These are phyloP conservation scores for Flaveria robusta DNA, from an alignment of 129 eudicot genomes.

Conservation along the genomic window DNA sequence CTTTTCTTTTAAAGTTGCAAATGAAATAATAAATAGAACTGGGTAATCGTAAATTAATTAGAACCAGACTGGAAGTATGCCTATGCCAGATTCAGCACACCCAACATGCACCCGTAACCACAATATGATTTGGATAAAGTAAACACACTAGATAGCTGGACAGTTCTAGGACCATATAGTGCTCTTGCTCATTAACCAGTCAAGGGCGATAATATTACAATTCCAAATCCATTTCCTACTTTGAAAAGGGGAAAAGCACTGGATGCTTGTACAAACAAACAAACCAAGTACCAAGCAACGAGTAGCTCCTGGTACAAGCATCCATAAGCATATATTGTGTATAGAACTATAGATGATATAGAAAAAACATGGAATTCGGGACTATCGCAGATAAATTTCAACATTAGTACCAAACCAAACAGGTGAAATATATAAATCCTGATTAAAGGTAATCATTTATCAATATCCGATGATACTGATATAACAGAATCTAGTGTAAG, in stretches of 20 bases:
- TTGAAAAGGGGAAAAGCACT: background rate
- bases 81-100: background rate
- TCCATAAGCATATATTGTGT: background rate
- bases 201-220: background rate
- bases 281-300: background rate
- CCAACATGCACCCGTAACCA: background rate
- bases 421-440: constrained; percentile 11
- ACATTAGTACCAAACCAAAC: constrained; percentile 20
- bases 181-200: background rate
- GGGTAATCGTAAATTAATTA: background rate
- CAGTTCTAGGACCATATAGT: background rate
- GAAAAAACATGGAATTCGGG: background rate
- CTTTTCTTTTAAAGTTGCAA: background rate
- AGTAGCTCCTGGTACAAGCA: background rate
- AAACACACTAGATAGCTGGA: background rate
- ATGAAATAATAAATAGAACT: background rate
- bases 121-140: background rate
- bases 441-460: background rate
- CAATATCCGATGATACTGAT: too few relatives aligned
- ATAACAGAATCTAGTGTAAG: constrained; percentile 5
- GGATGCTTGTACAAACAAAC: constrained; percentile 18
- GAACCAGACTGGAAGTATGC: background rate
- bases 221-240: constrained; percentile 1
- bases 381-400: background rate
- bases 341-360: background rate